A percentile compares a stretch with the other conserved stretches of the same genome.
Conservation (phyloP, 2,329 filamentous ascomycete genomes). For the Chrysoporthe puriensis region DNA sequence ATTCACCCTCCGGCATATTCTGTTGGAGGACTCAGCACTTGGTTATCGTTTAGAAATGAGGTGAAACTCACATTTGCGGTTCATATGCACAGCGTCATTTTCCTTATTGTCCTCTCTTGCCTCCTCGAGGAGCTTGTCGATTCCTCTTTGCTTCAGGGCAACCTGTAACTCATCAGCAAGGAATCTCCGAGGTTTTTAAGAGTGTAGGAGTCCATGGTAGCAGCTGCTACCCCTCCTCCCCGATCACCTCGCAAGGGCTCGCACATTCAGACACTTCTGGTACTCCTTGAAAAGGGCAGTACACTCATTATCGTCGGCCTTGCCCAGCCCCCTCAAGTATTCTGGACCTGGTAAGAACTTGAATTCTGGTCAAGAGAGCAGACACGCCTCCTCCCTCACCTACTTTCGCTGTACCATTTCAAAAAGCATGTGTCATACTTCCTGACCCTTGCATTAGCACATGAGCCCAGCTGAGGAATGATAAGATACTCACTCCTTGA, state of each 20-base stretch:
- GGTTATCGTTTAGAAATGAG: not conserved
- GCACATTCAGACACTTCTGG: constrained; percentile 80
- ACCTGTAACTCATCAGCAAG: constrained; percentile 56
- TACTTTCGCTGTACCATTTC: constrained; percentile 99
- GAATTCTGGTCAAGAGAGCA: constrained; percentile 10
- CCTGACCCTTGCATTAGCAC: constrained; percentile 50
- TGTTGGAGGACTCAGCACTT: not conserved
- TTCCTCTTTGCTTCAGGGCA: constrained; percentile 84
- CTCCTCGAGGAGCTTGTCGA: constrained; percentile 91
- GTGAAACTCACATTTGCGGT: constrained; percentile 40
- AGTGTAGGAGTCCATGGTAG: not conserved
- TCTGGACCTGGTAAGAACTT: constrained; percentile 55
- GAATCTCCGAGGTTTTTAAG: not conserved
- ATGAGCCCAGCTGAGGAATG: not conserved
- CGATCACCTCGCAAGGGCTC: constrained; percentile 35
- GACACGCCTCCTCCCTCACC: constrained; percentile 38
- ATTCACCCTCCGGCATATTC: not conserved
- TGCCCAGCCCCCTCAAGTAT: constrained; percentile 84
- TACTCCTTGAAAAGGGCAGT: constrained; percentile 86
- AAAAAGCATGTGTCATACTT: constrained; percentile 93
- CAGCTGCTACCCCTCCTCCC: not conserved
- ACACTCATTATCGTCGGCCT: constrained; percentile 78
- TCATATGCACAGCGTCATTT: constrained; percentile 74
- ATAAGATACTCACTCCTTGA: constrained; percentile 76
- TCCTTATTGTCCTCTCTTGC: constrained; percentile 88